Base-by-base conservation (phyloP, 2,329 filamentous ascomycete genomes). In the Ophiocordyceps polyrhachis-furcata region DNA sequence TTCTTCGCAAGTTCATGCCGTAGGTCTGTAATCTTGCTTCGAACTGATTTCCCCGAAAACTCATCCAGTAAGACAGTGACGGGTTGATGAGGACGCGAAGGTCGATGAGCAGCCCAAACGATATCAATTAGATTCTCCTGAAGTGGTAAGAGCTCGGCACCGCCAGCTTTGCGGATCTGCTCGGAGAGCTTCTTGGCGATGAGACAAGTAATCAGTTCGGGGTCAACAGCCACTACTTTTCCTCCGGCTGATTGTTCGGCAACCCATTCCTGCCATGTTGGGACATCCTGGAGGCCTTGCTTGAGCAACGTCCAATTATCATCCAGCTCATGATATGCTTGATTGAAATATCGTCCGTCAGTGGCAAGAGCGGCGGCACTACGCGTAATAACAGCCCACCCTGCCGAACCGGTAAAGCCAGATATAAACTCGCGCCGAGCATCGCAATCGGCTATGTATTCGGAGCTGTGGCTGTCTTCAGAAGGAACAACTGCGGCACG, bases 381-480 rank as follows among this genome's bases (percentile, higher is more conserved):
- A 43, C 76, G 73, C 2, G 88, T 91, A 46, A 98, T 73, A 43
- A 98, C 81, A 37, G 88, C 91, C 50, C 85, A 93, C 47, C 91
- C 91, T 40, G 91, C 89, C 11, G 91, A 98, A 45, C 91, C 91
- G 47, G 85, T 86, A 63, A 98, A 98, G 23, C 91, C 89, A 49
- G 79, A 88, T 53, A 98, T 93, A 57, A 81, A 95, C 58, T 81
- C 85, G 69, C 91, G 80, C 52, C 91, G 79, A 49, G 75, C 88
- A 67, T 98, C 91, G 60, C 86, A 94, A n/a, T 81, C 79, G 43
- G 91, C 91, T 61, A 95, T 95, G 63, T 98, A 98, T 67, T 98
- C 91, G 52, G 89, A 96, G 53, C 89, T 85, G 61, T 98, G 91
- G 58, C 85, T 89, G 61, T 98, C 91, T 73, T 96, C 91, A 31